Conservation (phyloP, 2,329 filamentous ascomycete genomes). For the Fusarium denticulatum region DNA sequence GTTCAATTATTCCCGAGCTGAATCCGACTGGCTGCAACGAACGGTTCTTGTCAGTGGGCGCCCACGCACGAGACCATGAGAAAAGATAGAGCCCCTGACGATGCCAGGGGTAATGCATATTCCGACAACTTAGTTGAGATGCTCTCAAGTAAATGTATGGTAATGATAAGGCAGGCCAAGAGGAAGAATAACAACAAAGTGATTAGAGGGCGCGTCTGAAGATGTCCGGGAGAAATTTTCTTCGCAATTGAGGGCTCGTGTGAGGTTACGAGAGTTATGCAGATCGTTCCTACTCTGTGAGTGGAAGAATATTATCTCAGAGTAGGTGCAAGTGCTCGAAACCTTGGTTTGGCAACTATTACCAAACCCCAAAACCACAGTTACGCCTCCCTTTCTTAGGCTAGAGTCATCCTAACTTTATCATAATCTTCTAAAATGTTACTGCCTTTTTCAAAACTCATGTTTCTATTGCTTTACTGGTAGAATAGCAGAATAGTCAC, state of each 20-base stretch:
- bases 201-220: background rate
- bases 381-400: background rate
- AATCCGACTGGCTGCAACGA: constrained; percentile 19
- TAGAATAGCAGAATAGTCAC: background rate
- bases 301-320: background rate
- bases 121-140: constrained; percentile 19
- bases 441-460: background rate
- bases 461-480: background rate
- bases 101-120: constrained; percentile 28
- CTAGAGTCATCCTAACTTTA: background rate
- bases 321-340: background rate
- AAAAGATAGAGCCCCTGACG: constrained; percentile 12
- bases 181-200: constrained; percentile 1
- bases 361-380: background rate
- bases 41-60: constrained; percentile 30
- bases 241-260: background rate
- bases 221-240: background rate
- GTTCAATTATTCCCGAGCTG: constrained; percentile 36
- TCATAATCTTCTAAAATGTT: background rate
- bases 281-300: background rate
- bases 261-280: background rate
- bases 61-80: constrained; percentile 21
- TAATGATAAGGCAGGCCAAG: constrained; percentile 26
- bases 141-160: constrained; percentile 29
- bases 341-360: background rate